Evolutionary conservation across 495 filamentous ascomycete species (phyloP), one percentile per base, ranked within the genome.

Genomic region (Pseudomonodictys pantanalensis): DNA sequence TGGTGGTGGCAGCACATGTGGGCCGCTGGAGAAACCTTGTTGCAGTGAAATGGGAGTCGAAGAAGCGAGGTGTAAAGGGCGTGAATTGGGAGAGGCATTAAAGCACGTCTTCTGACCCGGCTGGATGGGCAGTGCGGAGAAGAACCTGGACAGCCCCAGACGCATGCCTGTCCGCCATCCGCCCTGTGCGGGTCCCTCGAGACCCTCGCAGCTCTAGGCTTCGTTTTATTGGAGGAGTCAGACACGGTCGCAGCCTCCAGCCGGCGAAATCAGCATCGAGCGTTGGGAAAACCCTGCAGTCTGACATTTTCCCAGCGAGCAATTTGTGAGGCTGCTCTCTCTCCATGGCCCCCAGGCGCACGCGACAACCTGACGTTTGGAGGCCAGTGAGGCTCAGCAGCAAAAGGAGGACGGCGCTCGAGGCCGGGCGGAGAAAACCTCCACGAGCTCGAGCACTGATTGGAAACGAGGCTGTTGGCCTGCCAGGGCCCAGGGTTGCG

Each of bases 41-140:
- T 22, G 43, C 41, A 23, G 57, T 26, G 23, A 49, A n/a, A n/a
- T n/a, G n/a, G 42, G 29, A 15, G 58, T 41, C 7, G 30, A 32
- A 29, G 33, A 45, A 24, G 44, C 11, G 28, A 25, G 46, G 26
- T 52, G 29, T 43, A 28, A 38, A 48, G 43, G 25, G 18, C 15
- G 45, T 51, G 52, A 57, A 57, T 44, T 12, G 44, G 52, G 56
- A 44, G 53, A 62, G 51, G 58, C 22, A 20, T 42, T 43, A 29
- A 2, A 46, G 35, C 44, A 29, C n/a, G 51, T 62, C 58, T 55
- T 50, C 46, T 60, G 58, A 62, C 59, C 59, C 59, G 52, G 25
- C 45, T 25, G 49, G 28, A 18, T 51, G 52, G 59, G 20, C 44
- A 23, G 22, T 56, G 59, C 52, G 59, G 52, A 57, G 59, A 62